Conservation (phyloP, 2,329 filamentous ascomycete genomes). For the Chaetothyriales sp. region DNA sequence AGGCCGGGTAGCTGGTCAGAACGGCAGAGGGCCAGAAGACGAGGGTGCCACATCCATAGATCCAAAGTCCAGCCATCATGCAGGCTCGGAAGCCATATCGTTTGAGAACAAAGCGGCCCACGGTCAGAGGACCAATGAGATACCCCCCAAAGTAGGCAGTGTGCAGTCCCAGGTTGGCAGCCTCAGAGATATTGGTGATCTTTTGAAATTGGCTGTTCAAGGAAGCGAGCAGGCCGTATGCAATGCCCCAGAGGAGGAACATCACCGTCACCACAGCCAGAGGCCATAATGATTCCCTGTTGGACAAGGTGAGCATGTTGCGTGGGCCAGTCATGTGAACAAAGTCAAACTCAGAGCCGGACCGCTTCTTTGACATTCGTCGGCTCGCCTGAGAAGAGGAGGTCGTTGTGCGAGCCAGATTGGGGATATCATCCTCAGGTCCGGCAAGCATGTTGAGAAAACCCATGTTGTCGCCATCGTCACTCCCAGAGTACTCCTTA, state of each 20-base stretch:
- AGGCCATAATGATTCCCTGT: conserved; percentile 42
- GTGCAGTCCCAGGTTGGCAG: conserved; percentile 39
- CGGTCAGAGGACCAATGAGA: conserved; percentile 38
- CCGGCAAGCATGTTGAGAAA: conserved; percentile 17
- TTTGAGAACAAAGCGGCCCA: conserved; percentile 41
- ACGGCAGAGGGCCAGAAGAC: conserved; percentile 53
- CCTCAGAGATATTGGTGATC: conserved; percentile 33
- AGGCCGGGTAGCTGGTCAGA: conserved; percentile 44
- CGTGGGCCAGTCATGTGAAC: conserved; percentile 42
- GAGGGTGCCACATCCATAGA: conserved; percentile 48
- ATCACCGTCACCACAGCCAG: conserved; percentile 56
- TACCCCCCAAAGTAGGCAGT: conserved; percentile 47
- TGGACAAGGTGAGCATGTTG: conserved; percentile 44
- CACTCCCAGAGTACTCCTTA: conserved; percentile 12
- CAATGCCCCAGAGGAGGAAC: conserved; percentile 82
- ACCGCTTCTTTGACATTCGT: conserved; percentile 21
- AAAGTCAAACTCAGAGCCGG: conserved; percentile 42
- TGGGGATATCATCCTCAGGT: conserved; percentile 5
- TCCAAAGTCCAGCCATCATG: conserved; percentile 43
- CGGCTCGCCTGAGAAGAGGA: conserved; percentile 7
- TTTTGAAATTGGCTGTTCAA: conserved; percentile 51
- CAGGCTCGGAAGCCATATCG: conserved; percentile 48
- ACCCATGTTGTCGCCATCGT: conserved; percentile 16
- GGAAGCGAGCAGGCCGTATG: conserved; percentile 71
- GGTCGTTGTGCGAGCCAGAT: not conserved